Percentiles rank a stretch among this genome's conserved stretches.
Evolutionary conservation across 805 yeast species (phyloP).

Genomic region (Wickerhamiella allomyrinae): DNA sequence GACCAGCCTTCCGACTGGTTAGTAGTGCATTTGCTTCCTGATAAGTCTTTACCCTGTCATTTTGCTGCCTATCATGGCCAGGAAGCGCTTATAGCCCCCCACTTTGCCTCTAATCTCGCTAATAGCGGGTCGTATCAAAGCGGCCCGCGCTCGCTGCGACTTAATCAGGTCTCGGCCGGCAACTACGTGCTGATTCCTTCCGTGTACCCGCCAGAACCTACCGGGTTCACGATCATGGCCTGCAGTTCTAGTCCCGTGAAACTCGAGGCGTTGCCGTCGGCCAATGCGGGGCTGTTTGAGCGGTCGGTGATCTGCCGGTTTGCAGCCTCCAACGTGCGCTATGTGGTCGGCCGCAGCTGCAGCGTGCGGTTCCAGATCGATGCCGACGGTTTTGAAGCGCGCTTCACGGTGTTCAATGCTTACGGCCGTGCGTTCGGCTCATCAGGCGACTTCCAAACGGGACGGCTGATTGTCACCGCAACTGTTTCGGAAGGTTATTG

Average conservation of each 20-base stretch:
- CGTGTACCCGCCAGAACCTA: not conserved
- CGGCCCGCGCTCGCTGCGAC: not conserved
- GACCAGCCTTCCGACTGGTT: not conserved
- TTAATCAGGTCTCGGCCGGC: not conserved
- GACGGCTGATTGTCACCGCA: not conserved
- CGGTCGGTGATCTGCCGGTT: not conserved
- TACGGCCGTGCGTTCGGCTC: not conserved
- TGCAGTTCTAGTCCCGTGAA: not conserved
- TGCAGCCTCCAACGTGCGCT: not conserved
- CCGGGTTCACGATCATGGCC: not conserved
- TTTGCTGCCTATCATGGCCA: not conserved
- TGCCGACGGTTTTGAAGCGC: not conserved
- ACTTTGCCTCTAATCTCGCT: not conserved
- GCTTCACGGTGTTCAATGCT: not conserved
- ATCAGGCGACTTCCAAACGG: not conserved
- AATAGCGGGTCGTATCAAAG: not conserved
- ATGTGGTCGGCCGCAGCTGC: not conserved
- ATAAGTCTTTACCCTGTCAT: not conserved
- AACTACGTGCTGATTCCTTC: conserved; percentile 1
- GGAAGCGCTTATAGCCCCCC: not conserved
- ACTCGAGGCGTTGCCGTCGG: not conserved
- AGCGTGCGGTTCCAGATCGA: not conserved
- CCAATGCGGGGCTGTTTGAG: not conserved
- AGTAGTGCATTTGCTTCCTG: not conserved
- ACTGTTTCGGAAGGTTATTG: not conserved